Evolutionary conservation across 2,329 filamentous ascomycete species (phyloP).

Genomic region (Aspergillus sp.): DNA sequence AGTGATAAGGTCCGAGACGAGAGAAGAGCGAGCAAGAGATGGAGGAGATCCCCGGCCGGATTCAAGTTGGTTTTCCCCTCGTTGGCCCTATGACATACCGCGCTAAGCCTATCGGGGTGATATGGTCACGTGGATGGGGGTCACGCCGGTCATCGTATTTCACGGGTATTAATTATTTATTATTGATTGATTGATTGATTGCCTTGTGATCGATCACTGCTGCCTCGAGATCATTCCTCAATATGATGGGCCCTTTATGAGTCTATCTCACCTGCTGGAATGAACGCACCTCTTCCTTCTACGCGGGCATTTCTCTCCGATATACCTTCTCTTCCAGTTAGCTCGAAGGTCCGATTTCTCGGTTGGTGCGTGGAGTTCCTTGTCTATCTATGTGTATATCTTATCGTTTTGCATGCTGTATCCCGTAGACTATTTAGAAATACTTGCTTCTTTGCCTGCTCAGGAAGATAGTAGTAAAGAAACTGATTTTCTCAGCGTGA

Average conservation of each 20-base stretch:
- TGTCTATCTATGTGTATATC: background rate
- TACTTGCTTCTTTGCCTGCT: background rate
- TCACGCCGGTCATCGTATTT: background rate
- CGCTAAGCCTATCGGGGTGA: constrained; percentile 32
- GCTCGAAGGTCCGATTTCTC: constrained; percentile 85
- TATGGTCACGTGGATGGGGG: constrained; percentile 34
- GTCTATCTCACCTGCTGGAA: constrained; percentile 15
- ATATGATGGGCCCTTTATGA: no score
- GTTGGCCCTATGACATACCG: constrained; percentile 40
- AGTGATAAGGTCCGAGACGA: background rate
- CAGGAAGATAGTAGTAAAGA: background rate
- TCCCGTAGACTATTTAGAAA: background rate
- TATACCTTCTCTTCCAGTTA: constrained; percentile 54
- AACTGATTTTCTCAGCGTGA: constrained; percentile 52
- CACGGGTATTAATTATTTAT: background rate
- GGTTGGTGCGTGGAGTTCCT: constrained; percentile 69
- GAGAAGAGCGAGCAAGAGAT: background rate
- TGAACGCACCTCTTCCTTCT: constrained; percentile 63
- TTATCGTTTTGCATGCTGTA: background rate
- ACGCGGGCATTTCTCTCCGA: constrained; percentile 65
- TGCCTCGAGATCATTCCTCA: background rate
- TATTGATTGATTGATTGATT: background rate
- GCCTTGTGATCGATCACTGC: background rate
- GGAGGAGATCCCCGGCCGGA: background rate
- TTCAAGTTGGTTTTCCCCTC: constrained; percentile 30